These are phyloP conservation scores for Hanseniaspora gamundiae DNA, from an alignment of 1,139 yeast species.

Conservation along the genomic window DNA sequence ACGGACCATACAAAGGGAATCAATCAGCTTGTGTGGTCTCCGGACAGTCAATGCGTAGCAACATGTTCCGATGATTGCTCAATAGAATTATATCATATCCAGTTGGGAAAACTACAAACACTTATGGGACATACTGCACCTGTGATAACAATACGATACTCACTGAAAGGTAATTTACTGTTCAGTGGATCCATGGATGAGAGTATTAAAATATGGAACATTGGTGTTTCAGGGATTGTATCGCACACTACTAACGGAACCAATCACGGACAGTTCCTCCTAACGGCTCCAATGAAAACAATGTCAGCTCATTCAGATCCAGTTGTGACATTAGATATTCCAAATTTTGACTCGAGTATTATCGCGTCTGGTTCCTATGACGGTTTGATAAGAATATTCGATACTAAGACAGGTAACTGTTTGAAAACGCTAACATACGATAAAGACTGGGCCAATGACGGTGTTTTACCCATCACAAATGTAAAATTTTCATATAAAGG, in stretches of 20 bases:
- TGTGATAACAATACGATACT: slow-evolving; percentile 62
- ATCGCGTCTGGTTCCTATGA: slow-evolving; percentile 84
- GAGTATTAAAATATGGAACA: slow-evolving; percentile 84
- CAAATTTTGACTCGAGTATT: slow-evolving; percentile 66
- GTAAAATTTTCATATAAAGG: slow-evolving; percentile 77
- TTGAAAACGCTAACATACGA: slow-evolving; percentile 73
- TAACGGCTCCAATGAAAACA: slow-evolving; percentile 47
- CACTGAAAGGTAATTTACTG: slow-evolving; percentile 61
- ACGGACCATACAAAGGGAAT: slow-evolving; percentile 59
- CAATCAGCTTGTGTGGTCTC: slow-evolving; percentile 64
- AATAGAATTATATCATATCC: slow-evolving; percentile 59
- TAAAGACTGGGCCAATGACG: slow-evolving; percentile 40
- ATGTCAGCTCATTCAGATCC: slow-evolving; percentile 93
- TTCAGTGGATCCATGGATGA: slow-evolving; percentile 86
- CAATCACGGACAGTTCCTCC: slow-evolving; percentile 2
- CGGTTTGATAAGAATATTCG: slow-evolving; percentile 80
- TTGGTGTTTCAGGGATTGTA: slow-evolving; percentile 37
- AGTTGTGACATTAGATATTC: slow-evolving; percentile 57
- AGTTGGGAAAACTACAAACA: slow-evolving; percentile 40
- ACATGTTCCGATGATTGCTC: slow-evolving; percentile 83
- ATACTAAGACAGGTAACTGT: slow-evolving; percentile 82
- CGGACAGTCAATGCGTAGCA: slow-evolving; percentile 62
- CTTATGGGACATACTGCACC: slow-evolving; percentile 79
- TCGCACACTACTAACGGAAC: slow-evolving; percentile 1
- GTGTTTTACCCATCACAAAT: slow-evolving; percentile 66